Percentiles rank a stretch among this genome's conserved stretches.
phyloP scores from a whole-genome alignment of 2,329 filamentous ascomycete species.

The Xylaria sp. region DNA sequence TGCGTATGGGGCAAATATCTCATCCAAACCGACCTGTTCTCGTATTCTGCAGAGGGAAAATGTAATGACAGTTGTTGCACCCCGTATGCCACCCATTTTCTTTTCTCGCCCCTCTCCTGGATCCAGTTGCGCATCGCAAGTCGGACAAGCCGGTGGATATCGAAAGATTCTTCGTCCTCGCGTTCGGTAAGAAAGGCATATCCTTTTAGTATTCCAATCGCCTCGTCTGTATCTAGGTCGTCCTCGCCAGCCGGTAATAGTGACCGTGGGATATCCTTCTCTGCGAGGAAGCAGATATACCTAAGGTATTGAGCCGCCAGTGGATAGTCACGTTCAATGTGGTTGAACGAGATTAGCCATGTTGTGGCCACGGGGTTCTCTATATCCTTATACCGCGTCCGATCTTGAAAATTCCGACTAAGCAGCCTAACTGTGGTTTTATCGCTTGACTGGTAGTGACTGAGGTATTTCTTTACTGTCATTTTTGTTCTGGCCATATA shows the following conservation, averaged over 20 bases:
- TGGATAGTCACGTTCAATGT: not conserved
- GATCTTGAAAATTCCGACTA: slow-evolving; percentile 48
- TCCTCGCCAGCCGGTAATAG: slow-evolving; percentile 2
- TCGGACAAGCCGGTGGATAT: slow-evolving; percentile 30
- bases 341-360: slow-evolving; percentile 22
- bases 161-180: slow-evolving; percentile 9
- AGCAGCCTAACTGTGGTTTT: slow-evolving; percentile 43
- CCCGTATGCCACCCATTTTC: not conserved
- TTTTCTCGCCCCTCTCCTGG: not conserved
- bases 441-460: slow-evolving; percentile 40
- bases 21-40: slow-evolving; percentile 1
- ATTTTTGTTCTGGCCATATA: slow-evolving; percentile 46
- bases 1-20: slow-evolving; percentile 15
- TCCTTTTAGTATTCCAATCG: slow-evolving; percentile 7
- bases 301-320: slow-evolving; percentile 20
- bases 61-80: slow-evolving; percentile 1
- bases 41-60: not conserved
- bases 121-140: slow-evolving; percentile 23
- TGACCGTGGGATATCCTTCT: slow-evolving; percentile 36
- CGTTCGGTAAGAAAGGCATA: slow-evolving; percentile 26
- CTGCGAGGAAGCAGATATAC: slow-evolving; percentile 42
- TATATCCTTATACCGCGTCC: slow-evolving; percentile 42
- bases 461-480: slow-evolving; percentile 44
- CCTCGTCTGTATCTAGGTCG: too few relatives aligned
- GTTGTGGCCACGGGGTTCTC: slow-evolving; percentile 19